Evolutionary conservation across 352 stramenopile genomes (phyloP), one percentile per base, ranked within the genome.

Genomic region (Hyphochytrium catenoides): DNA sequence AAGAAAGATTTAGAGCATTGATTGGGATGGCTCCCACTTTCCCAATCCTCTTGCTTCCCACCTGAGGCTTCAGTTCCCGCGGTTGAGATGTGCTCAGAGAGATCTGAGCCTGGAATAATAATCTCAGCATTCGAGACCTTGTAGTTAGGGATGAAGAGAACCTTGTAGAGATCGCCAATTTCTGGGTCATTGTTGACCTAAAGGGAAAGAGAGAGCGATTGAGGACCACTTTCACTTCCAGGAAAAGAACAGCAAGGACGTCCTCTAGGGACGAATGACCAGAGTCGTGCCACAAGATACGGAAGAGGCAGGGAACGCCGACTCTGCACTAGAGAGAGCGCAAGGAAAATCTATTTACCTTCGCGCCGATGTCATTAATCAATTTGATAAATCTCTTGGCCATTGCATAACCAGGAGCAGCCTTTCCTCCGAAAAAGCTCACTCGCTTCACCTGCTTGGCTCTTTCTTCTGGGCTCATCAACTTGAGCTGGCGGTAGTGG

Each of bases 71-170:
- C 47, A 25, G 34, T 54, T 5, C 47, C 47, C 4, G 46, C 47
- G 5, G 38, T 51, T 30, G 22, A 41, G 31, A 54, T 54, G 20
- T 54, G 47, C 26, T 54, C 21, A 21, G 23, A 41, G 1, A 54
- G 18, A 14, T 54, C 47, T 8, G 26, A 32, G 6, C 26, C 47
- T 3, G 47, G 47, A 26, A 54, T 50, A 23, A 54, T 54, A 12
- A 50, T n/a, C 36, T 54, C 47, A 11, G 47, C 47, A 3, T 46
- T 11, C 20, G 45, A 51, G 19, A 54, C 47, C 31, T 53, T 52
- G 46, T 54, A 54, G 42, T 54, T 52, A 18, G 43, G 44, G 17
- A 54, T 23, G 33, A 54, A 54, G 18, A 54, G 29, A 8, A 54
- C 43, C 30, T 54, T 54, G 9, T 54, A 25, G 30, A 36, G 38